Base-by-base conservation (phyloP, 2,329 filamentous ascomycete genomes). In the Talaromyces sp. region DNA sequence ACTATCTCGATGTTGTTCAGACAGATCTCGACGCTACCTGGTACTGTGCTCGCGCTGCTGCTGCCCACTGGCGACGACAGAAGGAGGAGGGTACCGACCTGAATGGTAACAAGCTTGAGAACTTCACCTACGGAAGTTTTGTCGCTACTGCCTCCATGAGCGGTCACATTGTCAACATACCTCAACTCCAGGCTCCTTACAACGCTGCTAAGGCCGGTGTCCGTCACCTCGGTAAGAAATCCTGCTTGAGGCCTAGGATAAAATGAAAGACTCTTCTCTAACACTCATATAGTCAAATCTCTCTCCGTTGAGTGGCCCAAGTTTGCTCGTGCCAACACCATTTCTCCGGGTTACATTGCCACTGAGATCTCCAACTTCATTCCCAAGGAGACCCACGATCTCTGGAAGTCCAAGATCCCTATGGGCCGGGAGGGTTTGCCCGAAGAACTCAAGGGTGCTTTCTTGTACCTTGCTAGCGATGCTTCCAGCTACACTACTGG, bases 101-200 rank as follows among this genome's bases (percentile, higher is more conserved):
- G 52, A 82, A 88, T 72, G 89, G 89, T 65, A 83, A 86, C 73
- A 83, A 83, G 71, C 79, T 91, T 27, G 82, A 86, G 60, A 82
- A 84, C 69, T 90, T 85, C 73, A 81, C 80, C 2, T 81, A 84
- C 31, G 90, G 90, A 25, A 90, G 87, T 74, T 92, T 94, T 76
- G 87, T 94, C 69, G 89, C 89, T 31, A 94, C 91, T 7, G 89
- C 91, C 0, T 90, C 87, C 65, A 93, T 94, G 86, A 90, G 86
- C 70, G 91, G 88, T 3, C 90, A 90, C 73, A 89, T 93, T 70
- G 89, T 88, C 74, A 93, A 93, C 74, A 84, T 91, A 65, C 91
- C 90, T 6, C 90, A 93, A 79, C 74, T 88, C 69, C 90, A 93
- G 79, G 83, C 88, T 6, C 86, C 88, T 9, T 92, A 92, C 75